Conservation (phyloP, 768 basidiomycete genomes). For the Lyophyllum atratum region DNA sequence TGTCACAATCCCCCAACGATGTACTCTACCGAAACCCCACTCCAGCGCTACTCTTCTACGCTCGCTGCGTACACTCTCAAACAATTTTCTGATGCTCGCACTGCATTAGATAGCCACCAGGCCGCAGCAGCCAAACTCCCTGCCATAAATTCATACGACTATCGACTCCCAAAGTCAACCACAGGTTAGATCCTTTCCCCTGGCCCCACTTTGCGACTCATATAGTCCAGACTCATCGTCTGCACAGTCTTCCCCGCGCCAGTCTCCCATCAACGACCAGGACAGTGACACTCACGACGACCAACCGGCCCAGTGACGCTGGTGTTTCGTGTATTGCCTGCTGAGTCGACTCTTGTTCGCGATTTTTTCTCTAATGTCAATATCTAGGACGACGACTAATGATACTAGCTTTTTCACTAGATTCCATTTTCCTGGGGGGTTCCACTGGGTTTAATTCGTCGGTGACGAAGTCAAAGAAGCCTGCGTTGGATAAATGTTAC, state of each 20-base stretch:
- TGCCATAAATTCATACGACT: constrained; percentile 30
- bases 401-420: not conserved
- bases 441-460: not conserved
- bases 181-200: constrained; percentile 1
- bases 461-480: not conserved
- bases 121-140: constrained; percentile 40
- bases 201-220: not conserved
- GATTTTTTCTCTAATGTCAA: not conserved
- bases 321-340: not conserved
- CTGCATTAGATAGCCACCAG: constrained; percentile 31
- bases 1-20: constrained; percentile 8
- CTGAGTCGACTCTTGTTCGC: not conserved
- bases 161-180: not conserved
- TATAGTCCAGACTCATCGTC: not conserved
- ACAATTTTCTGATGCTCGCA: constrained; percentile 43
- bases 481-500: not conserved
- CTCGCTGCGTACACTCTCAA: constrained; percentile 50
- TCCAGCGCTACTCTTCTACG: constrained; percentile 45
- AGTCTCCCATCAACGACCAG: not conserved
- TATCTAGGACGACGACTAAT: not conserved
- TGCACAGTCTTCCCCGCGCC: not conserved
- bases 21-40: constrained; percentile 25
- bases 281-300: not conserved
- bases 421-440: not conserved
- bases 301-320: not conserved